Evolutionary conservation across 768 basidiomycete genomes (phyloP).

Genomic region (Boletus rubroflammeus): DNA sequence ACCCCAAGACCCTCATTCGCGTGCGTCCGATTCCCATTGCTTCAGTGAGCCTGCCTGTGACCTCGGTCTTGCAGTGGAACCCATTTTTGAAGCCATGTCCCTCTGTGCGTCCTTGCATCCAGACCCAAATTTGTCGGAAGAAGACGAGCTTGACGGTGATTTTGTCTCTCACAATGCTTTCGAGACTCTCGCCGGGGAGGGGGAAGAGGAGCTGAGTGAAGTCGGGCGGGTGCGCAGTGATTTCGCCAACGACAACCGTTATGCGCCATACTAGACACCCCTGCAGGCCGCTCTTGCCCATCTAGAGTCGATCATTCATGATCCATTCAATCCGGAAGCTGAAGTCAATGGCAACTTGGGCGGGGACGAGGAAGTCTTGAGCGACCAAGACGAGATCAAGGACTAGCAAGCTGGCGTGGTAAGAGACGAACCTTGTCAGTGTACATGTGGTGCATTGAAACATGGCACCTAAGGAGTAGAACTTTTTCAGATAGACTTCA

Average conservation of each 20-base stretch:
- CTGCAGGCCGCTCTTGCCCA: conserved; percentile 75
- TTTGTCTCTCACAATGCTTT: conserved; percentile 50
- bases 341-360: conserved; percentile 16
- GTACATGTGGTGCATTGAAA: neutral
- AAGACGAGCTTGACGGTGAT: conserved; percentile 49
- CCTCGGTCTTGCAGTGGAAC: conserved; percentile 53
- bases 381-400: conserved; percentile 13
- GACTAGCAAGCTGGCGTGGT: conserved; percentile 1
- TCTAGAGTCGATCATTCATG: conserved; percentile 76
- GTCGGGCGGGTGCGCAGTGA: conserved; percentile 93
- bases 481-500: neutral
- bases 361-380: conserved; percentile 13
- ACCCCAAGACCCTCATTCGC: conserved; percentile 50
- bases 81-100: conserved; percentile 85
- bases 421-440: neutral
- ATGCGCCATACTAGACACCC: conserved; percentile 75
- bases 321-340: conserved; percentile 35
- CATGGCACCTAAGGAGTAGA: neutral
- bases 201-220: conserved; percentile 73
- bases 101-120: conserved; percentile 83
- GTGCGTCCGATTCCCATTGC: conserved; percentile 44
- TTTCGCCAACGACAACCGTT: conserved; percentile 75
- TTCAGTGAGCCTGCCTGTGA: conserved; percentile 1
- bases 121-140: conserved; percentile 45
- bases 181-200: conserved; percentile 52